A percentile compares a stretch with the other conserved stretches of the same genome.
These are phyloP conservation scores for Pisolithus sp. DNA, from an alignment of 768 basidiomycete genomes.

Conservation along the genomic window DNA sequence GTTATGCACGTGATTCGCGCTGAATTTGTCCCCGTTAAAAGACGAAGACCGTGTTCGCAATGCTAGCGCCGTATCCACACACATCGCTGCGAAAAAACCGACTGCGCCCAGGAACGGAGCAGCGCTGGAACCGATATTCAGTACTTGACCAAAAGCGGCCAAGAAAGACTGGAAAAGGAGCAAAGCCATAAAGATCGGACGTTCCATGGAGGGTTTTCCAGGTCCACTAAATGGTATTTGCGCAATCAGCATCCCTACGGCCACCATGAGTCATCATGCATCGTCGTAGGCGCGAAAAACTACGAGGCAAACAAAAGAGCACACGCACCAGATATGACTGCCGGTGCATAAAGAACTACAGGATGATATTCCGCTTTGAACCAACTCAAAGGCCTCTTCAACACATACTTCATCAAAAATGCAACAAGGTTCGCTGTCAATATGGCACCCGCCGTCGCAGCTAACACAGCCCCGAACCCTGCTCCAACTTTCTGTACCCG, in stretches of 20 bases:
- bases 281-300: background rate
- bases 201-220: conserved; percentile 42
- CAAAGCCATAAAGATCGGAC: conserved; percentile 51
- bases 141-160: conserved; percentile 55
- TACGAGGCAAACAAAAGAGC: background rate
- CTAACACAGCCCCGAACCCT: conserved; percentile 43
- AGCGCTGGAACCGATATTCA: conserved; percentile 71
- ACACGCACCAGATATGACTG: conserved; percentile 60
- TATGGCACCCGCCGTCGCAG: conserved; percentile 51
- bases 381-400: conserved; percentile 80
- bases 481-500: conserved; percentile 27
- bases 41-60: background rate
- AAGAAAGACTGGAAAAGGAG: conserved; percentile 53
- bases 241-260: conserved; percentile 51
- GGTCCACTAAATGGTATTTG: conserved; percentile 47
- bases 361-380: conserved; percentile 64
- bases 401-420: conserved; percentile 50
- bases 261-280: background rate
- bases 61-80: conserved; percentile 42
- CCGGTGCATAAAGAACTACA: conserved; percentile 67
- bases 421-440: conserved; percentile 68
- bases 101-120: conserved; percentile 59
- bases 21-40: conserved; percentile 14
- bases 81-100: conserved; percentile 51
- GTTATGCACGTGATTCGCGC: background rate